Base-by-base conservation (phyloP, 2,329 filamentous ascomycete species). In the Chaetomium globosum region DNA sequence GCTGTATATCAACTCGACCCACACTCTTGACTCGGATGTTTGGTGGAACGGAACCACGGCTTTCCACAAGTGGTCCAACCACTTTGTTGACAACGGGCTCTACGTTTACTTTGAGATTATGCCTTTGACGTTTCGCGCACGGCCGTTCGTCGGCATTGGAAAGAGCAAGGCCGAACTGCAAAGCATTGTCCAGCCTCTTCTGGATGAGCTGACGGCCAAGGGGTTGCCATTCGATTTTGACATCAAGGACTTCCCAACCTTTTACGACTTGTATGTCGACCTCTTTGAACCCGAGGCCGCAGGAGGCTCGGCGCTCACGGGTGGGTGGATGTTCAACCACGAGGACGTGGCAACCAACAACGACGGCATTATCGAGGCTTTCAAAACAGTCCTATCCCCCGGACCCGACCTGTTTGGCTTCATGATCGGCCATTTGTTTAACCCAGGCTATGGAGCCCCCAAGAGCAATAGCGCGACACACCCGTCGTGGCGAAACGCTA, bases 41-140 rank as follows among this genome's bases (percentile, higher is more conserved):
- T 83, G 79, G 73, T 85, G 80, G 76, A 72, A 80, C 23, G 79
- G 81, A 0, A 76, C 83, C 2, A 72, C 73, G 7, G 75, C 76
- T 10, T 86, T 82, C 72, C 82, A 85, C 71, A 77, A 76, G 58
- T 77, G 76, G 53, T 69, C 78, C 39, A 78, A 77, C 64, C 71
- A 76, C 67, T 75, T 79, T 56, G 80, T 82, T 52, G 76, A 77
- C 28, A 73, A 76, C 28, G 75, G 81, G 0, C 75, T 82, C 12
- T 77, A 78, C 48, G 73, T 80, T 31, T 81, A 80, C 65, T 82
- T 80, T 64, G 79, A 79, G 61, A 72, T 81, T 4, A 72, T 75
- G 23, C 73, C 74, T 7, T 75, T 77, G 23, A 77, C 74, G 23
- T 72, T 81, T 19, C 74, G 75, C 19, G 75, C 77, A 7, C 73